phyloP scores from a whole-genome alignment of 2,329 filamentous ascomycete genomes.

The Thermothelomyces thermophilus region DNA sequence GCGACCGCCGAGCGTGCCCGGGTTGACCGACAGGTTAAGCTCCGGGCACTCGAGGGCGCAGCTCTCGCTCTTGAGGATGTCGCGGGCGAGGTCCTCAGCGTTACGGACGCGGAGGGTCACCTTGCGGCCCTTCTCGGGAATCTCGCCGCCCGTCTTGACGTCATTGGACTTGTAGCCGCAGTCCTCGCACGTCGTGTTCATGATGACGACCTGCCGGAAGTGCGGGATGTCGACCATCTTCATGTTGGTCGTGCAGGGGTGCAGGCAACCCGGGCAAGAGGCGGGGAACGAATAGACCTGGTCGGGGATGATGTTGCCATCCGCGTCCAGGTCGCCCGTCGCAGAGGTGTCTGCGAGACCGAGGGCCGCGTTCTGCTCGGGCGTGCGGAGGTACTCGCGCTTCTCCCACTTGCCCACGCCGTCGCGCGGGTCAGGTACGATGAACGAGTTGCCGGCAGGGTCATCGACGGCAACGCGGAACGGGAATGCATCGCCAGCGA shows the following conservation, averaged over 20 bases:
- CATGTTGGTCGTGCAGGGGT: conserved; percentile 86
- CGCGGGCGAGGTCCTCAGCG: conserved; percentile 70
- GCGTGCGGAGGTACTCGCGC: conserved; percentile 72
- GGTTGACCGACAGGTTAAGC: conserved; percentile 78
- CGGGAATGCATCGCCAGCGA: conserved; percentile 70
- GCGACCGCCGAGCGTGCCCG: conserved; percentile 86
- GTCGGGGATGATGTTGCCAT: conserved; percentile 83
- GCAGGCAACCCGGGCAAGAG: conserved; percentile 84
- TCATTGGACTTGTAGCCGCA: conserved; percentile 96
- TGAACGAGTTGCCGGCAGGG: conserved; percentile 92
- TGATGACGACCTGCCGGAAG: conserved; percentile 95
- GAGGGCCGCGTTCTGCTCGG: conserved; percentile 79
- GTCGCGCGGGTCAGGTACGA: conserved; percentile 76
- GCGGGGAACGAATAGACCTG: conserved; percentile 91
- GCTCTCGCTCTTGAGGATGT: conserved; percentile 94
- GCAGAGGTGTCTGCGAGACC: conserved; percentile 64
- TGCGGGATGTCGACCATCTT: conserved; percentile 98
- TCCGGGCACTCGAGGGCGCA: conserved; percentile 84
- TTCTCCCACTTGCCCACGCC: conserved; percentile 83
- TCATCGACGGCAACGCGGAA: conserved; percentile 88
- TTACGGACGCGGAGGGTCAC: conserved; percentile 70
- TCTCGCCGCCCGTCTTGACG: conserved; percentile 91
- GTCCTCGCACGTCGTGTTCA: conserved; percentile 85
- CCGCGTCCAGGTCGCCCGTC: conserved; percentile 40
- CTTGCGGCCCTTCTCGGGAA: conserved; percentile 77